Evolutionary conservation across 2,329 filamentous ascomycete species (phyloP), one percentile per base, ranked within the genome.

Genomic region (Fusarium sp.): DNA sequence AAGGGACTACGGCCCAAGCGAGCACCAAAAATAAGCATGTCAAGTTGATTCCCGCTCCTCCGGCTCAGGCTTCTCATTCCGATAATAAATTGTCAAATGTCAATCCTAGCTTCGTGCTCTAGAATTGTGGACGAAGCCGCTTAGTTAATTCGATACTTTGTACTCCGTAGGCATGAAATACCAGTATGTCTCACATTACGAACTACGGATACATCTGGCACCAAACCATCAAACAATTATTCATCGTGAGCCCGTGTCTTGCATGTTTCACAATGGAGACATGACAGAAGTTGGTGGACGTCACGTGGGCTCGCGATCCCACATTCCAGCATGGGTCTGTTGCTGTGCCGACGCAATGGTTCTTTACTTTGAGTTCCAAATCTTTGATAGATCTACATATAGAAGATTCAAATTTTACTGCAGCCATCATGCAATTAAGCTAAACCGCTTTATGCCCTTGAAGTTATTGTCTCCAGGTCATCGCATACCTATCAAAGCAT

Each of bases 291-390:
- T 15, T 52, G 27, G 8, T 27, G 4, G 10, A 18, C 21, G 21
- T 62, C 71, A 73, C 71, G 71, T 74, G 71, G 33, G 23, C 12
- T 31, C 45, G 51, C 21, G 45, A 61, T 60, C 4, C 29, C 27
- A 45, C 55, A 69, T 73, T 73, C 56, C 63, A 35, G 18, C 27
- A 37, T 25, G 18, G 27, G n/a, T 9, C 12, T 15, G 70, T 73
- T 73, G 71, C 63, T 57, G 56, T 73, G 71, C 56, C 71, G 72
- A 73, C 71, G 21, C 2, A 4, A 15, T 9, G 21, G 19, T 27
- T 46, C 41, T 56, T 46, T 46, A 58, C 55, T 27, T 51, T 67
- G 25, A 44, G 27, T 44, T 49, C 46, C 27, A 52, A 27, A 21
- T 52, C 37, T 41, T 41, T 35, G 14, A 37, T 29, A 58, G 67